Evolutionary conservation across 2,329 filamentous ascomycete species (phyloP).

Genomic region (Nemania sp.): DNA sequence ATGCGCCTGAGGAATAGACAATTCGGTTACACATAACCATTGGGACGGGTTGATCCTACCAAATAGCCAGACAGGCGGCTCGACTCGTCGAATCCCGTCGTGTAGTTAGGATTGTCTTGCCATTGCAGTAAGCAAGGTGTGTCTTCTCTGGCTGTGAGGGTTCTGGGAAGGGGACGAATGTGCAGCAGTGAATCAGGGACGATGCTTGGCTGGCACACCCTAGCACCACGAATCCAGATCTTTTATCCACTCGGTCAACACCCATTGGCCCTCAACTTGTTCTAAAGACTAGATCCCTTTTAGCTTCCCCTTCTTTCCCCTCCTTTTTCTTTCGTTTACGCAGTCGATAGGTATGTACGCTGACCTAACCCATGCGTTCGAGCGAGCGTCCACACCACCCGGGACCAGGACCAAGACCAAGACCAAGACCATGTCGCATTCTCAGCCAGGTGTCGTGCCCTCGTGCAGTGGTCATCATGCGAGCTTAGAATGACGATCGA

Average conservation of each 20-base stretch:
- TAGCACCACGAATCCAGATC: constrained; percentile 34
- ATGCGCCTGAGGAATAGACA: constrained; percentile 2
- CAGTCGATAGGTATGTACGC: constrained; percentile 23
- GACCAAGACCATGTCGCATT: constrained; percentile 34
- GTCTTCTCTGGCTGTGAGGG: not conserved
- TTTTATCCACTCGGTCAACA: constrained; percentile 28
- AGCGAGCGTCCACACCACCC: constrained; percentile 43
- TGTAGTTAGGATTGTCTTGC: not conserved
- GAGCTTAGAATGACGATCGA: constrained; percentile 38
- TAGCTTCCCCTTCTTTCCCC: constrained; percentile 36
- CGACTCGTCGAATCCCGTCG: constrained; percentile 10
- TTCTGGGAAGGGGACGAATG: constrained; percentile 2
- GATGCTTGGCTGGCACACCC: constrained; percentile 30
- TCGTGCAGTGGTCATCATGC: constrained; percentile 47
- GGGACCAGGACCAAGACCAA: too few relatives aligned
- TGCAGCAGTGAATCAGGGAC: constrained; percentile 25
- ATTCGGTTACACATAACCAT: constrained; percentile 1
- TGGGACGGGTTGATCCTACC: not conserved
- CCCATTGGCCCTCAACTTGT: constrained; percentile 41
- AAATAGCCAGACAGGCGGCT: not conserved
- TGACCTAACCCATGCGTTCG: constrained; percentile 39
- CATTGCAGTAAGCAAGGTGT: constrained; percentile 12
- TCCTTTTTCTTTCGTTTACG: constrained; percentile 44
- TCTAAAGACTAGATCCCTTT: constrained; percentile 43
- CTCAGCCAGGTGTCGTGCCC: constrained; percentile 47